Conservation (phyloP, 257 asterid genomes). For the Phtheirospermum japonicum region DNA sequence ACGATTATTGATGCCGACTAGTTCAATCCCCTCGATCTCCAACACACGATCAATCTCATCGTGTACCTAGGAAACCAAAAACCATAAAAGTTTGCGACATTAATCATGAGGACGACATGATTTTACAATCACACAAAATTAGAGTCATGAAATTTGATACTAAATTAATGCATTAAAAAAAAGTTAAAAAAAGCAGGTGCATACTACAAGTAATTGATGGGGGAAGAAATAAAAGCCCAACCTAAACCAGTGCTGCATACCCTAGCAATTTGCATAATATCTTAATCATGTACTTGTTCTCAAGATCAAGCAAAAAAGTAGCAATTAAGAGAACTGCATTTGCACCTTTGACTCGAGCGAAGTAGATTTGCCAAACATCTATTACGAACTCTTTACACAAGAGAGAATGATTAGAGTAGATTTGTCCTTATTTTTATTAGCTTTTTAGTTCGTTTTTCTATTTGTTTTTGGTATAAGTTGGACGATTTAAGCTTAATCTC, state of each 20-base stretch:
- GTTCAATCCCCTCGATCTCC: too few relatives aligned
- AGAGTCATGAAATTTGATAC: too few relatives aligned
- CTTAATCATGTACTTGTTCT: constrained; percentile 78
- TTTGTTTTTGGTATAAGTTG: too few relatives aligned
- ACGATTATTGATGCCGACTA: too few relatives aligned
- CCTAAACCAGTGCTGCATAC: constrained; percentile 84
- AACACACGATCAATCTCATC: constrained; percentile 99
- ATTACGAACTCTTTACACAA: constrained; percentile 90
- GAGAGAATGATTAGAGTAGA: too few relatives aligned
- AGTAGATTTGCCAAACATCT: constrained; percentile 92
- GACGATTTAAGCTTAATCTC: too few relatives aligned
- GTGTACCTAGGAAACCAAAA: constrained; percentile 65
- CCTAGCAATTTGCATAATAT: constrained; percentile 88
- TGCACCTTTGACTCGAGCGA: constrained; percentile 91
- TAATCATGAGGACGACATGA: background rate
- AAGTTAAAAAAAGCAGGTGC: background rate
- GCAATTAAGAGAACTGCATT: constrained; percentile 92
- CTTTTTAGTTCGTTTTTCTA: too few relatives aligned
- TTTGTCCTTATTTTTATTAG: too few relatives aligned
- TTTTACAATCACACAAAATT: constrained; percentile 10
- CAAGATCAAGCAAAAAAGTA: constrained; percentile 79
- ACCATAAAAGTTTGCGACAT: constrained; percentile 9
- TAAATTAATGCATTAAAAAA: constrained; percentile 7
- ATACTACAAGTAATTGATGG: background rate
- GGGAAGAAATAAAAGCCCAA: constrained; percentile 27